Conservation (phyloP, 2,329 filamentous ascomycete species). For the Fusarium sp. region DNA sequence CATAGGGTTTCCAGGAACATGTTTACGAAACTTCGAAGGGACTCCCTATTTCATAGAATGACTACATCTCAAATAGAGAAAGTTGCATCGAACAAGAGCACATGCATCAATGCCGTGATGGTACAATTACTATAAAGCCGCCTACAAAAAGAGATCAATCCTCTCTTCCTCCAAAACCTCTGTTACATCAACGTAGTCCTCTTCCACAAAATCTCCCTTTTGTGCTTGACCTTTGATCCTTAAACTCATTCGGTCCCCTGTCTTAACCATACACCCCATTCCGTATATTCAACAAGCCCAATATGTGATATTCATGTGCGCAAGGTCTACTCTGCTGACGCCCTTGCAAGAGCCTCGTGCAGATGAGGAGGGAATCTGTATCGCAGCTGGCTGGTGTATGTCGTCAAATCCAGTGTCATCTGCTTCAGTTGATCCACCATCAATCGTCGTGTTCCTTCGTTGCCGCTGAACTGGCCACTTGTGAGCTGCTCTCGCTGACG, state of each 20-base stretch:
- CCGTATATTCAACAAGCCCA: constrained; percentile 26
- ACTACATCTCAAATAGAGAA: too few species aligned
- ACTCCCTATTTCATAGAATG: background rate
- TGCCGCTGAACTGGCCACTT: constrained; percentile 78
- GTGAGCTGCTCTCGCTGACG: constrained; percentile 79
- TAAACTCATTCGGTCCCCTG: background rate
- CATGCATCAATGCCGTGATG: constrained; percentile 16
- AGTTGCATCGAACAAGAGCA: background rate
- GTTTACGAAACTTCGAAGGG: too few species aligned
- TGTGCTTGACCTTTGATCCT: constrained; percentile 2
- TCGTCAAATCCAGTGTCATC: constrained; percentile 89
- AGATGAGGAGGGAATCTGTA: constrained; percentile 89
- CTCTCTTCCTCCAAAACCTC: background rate
- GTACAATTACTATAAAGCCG: constrained; percentile 27
- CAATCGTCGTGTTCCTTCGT: constrained; percentile 70
- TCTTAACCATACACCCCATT: constrained; percentile 15
- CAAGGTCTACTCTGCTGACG: constrained; percentile 69
- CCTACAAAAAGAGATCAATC: constrained; percentile 4
- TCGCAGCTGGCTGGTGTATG: constrained; percentile 91
- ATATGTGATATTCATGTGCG: background rate
- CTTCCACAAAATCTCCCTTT: constrained; percentile 10
- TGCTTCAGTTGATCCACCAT: constrained; percentile 79
- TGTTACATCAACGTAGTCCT: background rate
- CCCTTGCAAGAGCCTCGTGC: constrained; percentile 87
- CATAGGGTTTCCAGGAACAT: background rate